A percentile compares a stretch with the other conserved stretches of the same genome.
Conservation (phyloP, 2,329 filamentous ascomycete species). For the Colletotrichum tamarilloi region DNA sequence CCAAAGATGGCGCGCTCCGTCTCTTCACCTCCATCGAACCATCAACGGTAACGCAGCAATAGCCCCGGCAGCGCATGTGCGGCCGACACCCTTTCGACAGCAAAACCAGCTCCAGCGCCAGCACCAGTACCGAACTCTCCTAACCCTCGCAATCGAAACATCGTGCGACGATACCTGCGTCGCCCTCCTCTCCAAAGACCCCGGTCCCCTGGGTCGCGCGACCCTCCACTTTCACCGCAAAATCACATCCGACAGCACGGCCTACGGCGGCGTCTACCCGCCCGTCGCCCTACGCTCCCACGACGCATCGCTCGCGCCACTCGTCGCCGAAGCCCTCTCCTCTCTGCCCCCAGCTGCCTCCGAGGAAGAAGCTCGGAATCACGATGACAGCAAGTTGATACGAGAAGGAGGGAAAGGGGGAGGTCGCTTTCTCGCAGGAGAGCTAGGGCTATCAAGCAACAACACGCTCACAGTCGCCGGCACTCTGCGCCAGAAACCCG, state of each 20-base stretch:
- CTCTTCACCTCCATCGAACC: not conserved
- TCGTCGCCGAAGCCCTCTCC: conserved; percentile 73
- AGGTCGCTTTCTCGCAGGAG: not conserved
- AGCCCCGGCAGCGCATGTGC: too few species aligned
- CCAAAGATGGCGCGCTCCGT: conserved; percentile 8
- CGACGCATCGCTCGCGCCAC: conserved; percentile 72
- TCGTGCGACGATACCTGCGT: conserved; percentile 96
- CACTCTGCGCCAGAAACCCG: conserved; percentile 62
- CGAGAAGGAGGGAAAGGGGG: not conserved
- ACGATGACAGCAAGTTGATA: not conserved
- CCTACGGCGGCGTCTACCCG: conserved; percentile 84
- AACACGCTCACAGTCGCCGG: conserved; percentile 33
- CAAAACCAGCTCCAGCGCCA: not conserved
- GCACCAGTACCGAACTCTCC: conserved; percentile 46
- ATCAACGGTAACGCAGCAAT: not conserved
- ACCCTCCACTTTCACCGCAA: conserved; percentile 83
- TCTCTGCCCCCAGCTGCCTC: conserved; percentile 54
- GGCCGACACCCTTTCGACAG: not conserved
- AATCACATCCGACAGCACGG: conserved; percentile 81
- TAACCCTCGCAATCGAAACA: conserved; percentile 81
- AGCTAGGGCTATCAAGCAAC: not conserved
- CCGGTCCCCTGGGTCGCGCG: conserved; percentile 48
- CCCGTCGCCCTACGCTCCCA: conserved; percentile 81
- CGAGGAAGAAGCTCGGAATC: not conserved
- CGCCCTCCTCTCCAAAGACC: conserved; percentile 75